Percentiles rank a stretch among this genome's conserved stretches.
Conservation (phyloP, 805 yeast species). For the Wickerhamomyces mucosus region DNA sequence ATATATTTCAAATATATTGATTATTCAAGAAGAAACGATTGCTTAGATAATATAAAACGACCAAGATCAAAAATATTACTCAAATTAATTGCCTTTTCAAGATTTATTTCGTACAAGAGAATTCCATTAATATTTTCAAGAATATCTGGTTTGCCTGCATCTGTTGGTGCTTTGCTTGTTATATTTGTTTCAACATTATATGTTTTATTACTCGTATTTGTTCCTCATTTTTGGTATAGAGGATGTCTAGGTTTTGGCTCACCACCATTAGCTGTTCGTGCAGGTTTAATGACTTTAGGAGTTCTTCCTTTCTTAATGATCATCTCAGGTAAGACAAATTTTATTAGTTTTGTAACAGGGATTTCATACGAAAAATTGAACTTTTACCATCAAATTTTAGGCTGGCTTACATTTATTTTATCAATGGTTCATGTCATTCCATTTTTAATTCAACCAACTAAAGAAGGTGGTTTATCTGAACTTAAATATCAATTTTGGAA, state of each 20-base stretch:
- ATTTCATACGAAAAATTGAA: constrained; percentile 47
- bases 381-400: constrained; percentile 32
- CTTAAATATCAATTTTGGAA: constrained; percentile 15
- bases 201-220: constrained; percentile 22
- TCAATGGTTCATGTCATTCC: constrained; percentile 43
- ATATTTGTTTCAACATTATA: constrained; percentile 27
- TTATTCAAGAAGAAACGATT: constrained; percentile 12
- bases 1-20: constrained; percentile 8
- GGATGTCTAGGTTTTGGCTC: constrained; percentile 47
- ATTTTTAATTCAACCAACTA: constrained; percentile 32
- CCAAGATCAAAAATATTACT: constrained; percentile 2
- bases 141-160: constrained; percentile 27
- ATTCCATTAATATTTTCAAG: constrained; percentile 23
- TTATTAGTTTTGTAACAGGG: constrained; percentile 40
- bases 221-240: constrained; percentile 43
- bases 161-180: constrained; percentile 27
- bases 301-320: constrained; percentile 41
- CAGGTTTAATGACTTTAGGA: constrained; percentile 42
- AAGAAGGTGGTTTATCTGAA: constrained; percentile 39
- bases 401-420: constrained; percentile 34
- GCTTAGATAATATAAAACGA: constrained; percentile 1
- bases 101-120: constrained; percentile 25
- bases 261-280: constrained; percentile 46
- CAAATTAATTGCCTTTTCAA: constrained; percentile 20
- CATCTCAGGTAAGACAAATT: constrained; percentile 43